These are phyloP conservation scores for Flaveria sonorensis DNA, from an alignment of 129 eudicot species.

Conservation along the genomic window DNA sequence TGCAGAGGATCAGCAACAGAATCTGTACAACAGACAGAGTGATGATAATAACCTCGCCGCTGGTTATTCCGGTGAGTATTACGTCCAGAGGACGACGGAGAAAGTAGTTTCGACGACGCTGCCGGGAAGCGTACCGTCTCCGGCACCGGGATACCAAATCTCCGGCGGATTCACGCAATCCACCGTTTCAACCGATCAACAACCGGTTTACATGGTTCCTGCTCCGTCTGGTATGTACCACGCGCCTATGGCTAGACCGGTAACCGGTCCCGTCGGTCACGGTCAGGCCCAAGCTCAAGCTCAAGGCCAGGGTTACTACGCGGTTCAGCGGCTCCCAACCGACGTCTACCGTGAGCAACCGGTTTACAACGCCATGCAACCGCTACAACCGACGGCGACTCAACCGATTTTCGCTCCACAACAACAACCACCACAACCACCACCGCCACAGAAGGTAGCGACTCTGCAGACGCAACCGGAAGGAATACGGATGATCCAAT, in stretches of 20 bases:
- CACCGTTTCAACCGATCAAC: constrained; percentile 50
- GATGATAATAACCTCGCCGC: constrained; percentile 56
- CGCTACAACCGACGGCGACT: constrained; percentile 34
- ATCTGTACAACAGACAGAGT: constrained; percentile 48
- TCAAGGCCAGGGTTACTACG: constrained; percentile 64
- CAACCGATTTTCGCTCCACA: constrained; percentile 43
- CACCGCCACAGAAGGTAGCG: constrained; percentile 32
- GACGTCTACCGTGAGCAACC: constrained; percentile 78
- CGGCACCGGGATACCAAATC: constrained; percentile 52
- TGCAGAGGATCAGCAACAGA: constrained; percentile 56
- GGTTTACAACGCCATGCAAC: constrained; percentile 55
- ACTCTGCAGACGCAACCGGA: constrained; percentile 38
- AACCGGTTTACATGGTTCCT: constrained; percentile 65
- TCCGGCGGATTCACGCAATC: constrained; percentile 50
- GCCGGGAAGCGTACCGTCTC: constrained; percentile 43
- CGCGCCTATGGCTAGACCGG: constrained; percentile 65
- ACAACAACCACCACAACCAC: constrained; percentile 9
- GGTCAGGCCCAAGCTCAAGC: constrained; percentile 24
- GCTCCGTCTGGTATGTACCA: constrained; percentile 59
- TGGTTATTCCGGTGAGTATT: constrained; percentile 51
- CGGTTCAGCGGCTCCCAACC: constrained; percentile 62
- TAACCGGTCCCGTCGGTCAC: constrained; percentile 48
- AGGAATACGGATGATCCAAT: constrained; percentile 53
- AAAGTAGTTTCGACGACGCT: constrained; percentile 43
- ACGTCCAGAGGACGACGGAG: constrained; percentile 49